A percentile compares a stretch with the other conserved stretches of the same genome.
Conservation (phyloP, 495 filamentous ascomycete genomes). For the Hypoxylon perforatum region DNA sequence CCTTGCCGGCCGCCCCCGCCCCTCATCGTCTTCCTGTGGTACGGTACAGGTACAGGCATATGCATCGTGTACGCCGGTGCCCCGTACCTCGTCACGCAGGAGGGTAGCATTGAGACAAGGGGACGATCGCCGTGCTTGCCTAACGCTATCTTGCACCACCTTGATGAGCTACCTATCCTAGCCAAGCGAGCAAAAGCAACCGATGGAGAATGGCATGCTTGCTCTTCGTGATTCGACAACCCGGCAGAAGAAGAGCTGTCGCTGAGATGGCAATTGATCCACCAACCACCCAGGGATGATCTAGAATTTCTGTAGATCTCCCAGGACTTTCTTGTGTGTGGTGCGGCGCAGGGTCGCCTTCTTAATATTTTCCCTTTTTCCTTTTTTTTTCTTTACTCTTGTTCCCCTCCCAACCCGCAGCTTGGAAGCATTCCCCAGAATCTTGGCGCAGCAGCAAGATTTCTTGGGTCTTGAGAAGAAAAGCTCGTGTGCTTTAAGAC, state of each 20-base stretch:
- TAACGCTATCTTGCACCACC: constrained; percentile 15
- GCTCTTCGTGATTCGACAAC: constrained; percentile 16
- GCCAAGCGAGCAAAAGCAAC: constrained; percentile 3
- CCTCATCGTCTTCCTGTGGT: neutral
- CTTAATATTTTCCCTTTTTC: too few relatives aligned
- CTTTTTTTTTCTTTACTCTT: constrained; percentile 17
- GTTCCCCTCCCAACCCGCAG: constrained; percentile 6
- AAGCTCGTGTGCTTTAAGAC: constrained; percentile 6
- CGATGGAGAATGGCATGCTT: constrained; percentile 5
- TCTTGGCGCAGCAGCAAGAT: constrained; percentile 24
- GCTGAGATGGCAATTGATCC: constrained; percentile 6
- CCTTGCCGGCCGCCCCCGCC: too few relatives aligned
- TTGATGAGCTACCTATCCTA: constrained; percentile 34
- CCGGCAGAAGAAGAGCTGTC: constrained; percentile 10
- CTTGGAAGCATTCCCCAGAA: constrained; percentile 21
- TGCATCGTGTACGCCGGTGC: neutral
- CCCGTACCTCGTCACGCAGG: neutral
- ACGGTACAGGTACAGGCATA: too few relatives aligned
- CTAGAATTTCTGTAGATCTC: neutral
- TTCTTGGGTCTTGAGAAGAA: constrained; percentile 12
- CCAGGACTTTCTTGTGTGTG: too few relatives aligned
- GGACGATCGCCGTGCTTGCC: constrained; percentile 19
- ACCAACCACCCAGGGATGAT: constrained; percentile 3
- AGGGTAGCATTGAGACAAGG: constrained; percentile 25
- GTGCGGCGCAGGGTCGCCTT: too few relatives aligned